Evolutionary conservation across 805 yeast species (phyloP).

Genomic region (Kurtzmaniella cleridarum): DNA sequence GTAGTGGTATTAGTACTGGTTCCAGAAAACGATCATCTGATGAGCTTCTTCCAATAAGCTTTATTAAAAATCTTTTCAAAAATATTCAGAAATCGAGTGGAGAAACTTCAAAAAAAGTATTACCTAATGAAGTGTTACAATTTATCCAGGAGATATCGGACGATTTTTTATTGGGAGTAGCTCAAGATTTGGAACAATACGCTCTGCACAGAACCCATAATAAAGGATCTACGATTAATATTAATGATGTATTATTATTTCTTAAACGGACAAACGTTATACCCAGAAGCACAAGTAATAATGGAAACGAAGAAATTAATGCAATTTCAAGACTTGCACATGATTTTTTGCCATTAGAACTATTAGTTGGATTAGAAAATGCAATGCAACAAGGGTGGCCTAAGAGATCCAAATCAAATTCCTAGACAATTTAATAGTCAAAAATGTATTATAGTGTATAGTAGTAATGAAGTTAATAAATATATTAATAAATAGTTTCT

Average conservation of each 20-base stretch:
- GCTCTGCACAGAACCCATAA: slow-evolving; percentile 25
- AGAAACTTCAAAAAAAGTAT: not conserved
- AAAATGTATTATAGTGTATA: slow-evolving; percentile 3
- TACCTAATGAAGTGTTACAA: slow-evolving; percentile 11
- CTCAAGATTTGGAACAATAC: slow-evolving; percentile 30
- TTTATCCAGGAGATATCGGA: slow-evolving; percentile 25
- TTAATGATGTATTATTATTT: slow-evolving; percentile 31
- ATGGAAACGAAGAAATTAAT: slow-evolving; percentile 12
- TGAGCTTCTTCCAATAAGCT: not conserved
- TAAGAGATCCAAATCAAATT: slow-evolving; percentile 1
- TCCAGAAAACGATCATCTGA: not conserved
- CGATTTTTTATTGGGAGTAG: slow-evolving; percentile 23
- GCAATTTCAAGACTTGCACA: slow-evolving; percentile 28
- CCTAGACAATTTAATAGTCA: slow-evolving; percentile 1
- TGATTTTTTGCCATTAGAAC: slow-evolving; percentile 31
- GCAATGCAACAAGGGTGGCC: slow-evolving; percentile 5
- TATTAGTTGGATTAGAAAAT: slow-evolving; percentile 26
- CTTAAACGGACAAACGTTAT: slow-evolving; percentile 23
- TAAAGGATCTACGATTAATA: slow-evolving; percentile 16
- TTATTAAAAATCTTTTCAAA: not conserved
- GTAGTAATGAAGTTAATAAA: not conserved
- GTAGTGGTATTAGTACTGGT: no score
- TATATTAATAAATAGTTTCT: slow-evolving; percentile 6
- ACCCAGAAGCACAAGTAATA: slow-evolving; percentile 2
- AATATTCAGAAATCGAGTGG: not conserved